phyloP scores from a whole-genome alignment of 2,329 filamentous ascomycete species.

The Pseudogymnoascus sp. region DNA sequence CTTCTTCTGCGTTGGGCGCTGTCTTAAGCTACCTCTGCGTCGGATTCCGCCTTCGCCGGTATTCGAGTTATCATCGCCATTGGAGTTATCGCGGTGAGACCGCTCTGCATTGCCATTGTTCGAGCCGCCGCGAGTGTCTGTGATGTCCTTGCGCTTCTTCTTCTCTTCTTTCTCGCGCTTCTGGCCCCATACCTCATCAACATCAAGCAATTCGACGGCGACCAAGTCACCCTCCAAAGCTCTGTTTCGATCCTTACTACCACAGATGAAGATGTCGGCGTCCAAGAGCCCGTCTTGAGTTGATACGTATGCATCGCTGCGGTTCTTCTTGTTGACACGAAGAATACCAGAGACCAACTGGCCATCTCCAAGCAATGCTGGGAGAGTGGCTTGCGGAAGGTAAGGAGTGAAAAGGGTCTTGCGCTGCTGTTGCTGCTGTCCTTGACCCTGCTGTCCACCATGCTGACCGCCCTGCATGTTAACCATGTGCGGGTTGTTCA shows the following conservation, averaged over 20 bases:
- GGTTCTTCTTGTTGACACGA: constrained; percentile 99
- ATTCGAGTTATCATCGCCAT: constrained; percentile 52
- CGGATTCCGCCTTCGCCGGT: constrained; percentile 76
- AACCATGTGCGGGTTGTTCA: constrained; percentile 68
- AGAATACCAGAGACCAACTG: constrained; percentile 94
- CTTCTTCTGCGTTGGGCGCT: constrained; percentile 98
- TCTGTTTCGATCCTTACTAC: constrained; percentile 96
- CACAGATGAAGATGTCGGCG: constrained; percentile 98
- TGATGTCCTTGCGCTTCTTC: constrained; percentile 99
- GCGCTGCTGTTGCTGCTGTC: constrained; percentile 80
- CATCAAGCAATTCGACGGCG: constrained; percentile 89
- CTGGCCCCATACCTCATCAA: constrained; percentile 97
- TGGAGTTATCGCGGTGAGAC: constrained; percentile 45
- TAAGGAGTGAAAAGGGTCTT: constrained; percentile 99
- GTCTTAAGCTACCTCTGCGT: constrained; percentile 86
- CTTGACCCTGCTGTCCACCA: constrained; percentile 52
- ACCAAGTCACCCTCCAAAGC: constrained; percentile 94
- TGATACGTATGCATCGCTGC: constrained; percentile 95
- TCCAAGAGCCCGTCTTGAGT: constrained; percentile 81
- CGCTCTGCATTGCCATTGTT: constrained; percentile 62
- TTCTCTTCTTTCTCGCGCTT: constrained; percentile 99
- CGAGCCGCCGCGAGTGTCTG: constrained; percentile 74
- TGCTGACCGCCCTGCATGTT: constrained; percentile 64
- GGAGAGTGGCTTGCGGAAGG: constrained; percentile 85
- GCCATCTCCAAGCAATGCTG: constrained; percentile 81